Conservation (phyloP, 1,139 yeast species). For the Sugiyamaella sp. region DNA sequence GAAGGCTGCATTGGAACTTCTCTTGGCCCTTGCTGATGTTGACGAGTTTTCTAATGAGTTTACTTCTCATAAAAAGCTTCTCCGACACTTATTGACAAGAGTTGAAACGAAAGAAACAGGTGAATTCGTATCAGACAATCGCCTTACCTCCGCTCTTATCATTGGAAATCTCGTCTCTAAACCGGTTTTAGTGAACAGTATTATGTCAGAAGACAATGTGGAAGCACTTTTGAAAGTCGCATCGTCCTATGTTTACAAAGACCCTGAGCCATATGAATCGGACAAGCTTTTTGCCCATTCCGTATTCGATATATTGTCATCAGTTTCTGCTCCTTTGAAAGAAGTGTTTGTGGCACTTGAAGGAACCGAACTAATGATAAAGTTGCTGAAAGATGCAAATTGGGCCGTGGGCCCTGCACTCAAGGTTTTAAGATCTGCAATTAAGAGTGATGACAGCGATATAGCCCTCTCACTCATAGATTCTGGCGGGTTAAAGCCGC, state of each 20-base stretch:
- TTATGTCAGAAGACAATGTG: not conserved
- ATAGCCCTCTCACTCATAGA: slow-evolving; percentile 35
- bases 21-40: slow-evolving; percentile 28
- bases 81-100: slow-evolving; percentile 13
- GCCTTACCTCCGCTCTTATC: not conserved
- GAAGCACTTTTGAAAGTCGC: slow-evolving; percentile 21
- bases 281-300: slow-evolving; percentile 34
- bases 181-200: not conserved
- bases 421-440: slow-evolving; percentile 33
- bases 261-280: slow-evolving; percentile 30
- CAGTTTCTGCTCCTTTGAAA: slow-evolving; percentile 11
- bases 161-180: not conserved
- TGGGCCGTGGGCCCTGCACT: slow-evolving; percentile 34
- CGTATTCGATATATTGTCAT: slow-evolving; percentile 32
- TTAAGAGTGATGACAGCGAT: slow-evolving; percentile 29
- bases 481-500: slow-evolving; percentile 36
- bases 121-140: slow-evolving; percentile 1
- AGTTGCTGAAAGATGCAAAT: slow-evolving; percentile 30
- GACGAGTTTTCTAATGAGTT: slow-evolving; percentile 36
- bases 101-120: slow-evolving; percentile 3
- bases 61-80: slow-evolving; percentile 31
- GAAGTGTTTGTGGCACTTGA: slow-evolving; percentile 37
- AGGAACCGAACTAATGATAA: slow-evolving; percentile 41
- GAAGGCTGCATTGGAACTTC: not conserved
- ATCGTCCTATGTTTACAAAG: slow-evolving; percentile 18